Percentiles rank a stretch among this genome's conserved stretches.
These are phyloP conservation scores for Vigna trinervia DNA, from an alignment of 306 rosid genomes.

Conservation along the genomic window DNA sequence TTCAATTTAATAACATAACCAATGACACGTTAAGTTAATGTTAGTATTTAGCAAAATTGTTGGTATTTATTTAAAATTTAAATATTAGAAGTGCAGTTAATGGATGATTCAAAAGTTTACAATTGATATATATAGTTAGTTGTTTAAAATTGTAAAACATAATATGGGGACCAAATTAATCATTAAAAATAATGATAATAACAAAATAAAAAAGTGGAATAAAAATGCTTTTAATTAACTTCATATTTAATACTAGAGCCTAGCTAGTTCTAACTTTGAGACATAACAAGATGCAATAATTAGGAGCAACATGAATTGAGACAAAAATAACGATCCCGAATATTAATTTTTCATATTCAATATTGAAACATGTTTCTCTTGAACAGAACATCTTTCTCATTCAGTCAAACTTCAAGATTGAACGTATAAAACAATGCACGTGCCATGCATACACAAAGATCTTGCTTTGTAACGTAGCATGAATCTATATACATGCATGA, in stretches of 20 bases:
- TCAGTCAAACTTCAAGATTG: slow-evolving; percentile 3
- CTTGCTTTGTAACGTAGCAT: neutral
- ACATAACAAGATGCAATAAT: neutral
- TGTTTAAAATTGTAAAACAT: no score
- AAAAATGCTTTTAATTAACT: neutral
- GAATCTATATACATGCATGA: slow-evolving; percentile 31
- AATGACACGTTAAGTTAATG: no score
- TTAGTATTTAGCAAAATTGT: no score
- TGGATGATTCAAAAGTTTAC: no score
- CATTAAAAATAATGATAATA: no score
- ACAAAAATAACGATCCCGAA: neutral
- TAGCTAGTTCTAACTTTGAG: neutral
- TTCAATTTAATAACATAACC: no score
- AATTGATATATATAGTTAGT: no score
- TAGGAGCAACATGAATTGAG: neutral
- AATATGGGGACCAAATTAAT: no score
- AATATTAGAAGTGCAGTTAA: no score
- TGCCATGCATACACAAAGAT: neutral
- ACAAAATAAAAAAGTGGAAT: no score
- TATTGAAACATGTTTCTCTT: slow-evolving; percentile 15
- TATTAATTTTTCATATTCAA: neutral
- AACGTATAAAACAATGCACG: neutral
- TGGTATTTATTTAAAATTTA: no score
- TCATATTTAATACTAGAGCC: no score
- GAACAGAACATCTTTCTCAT: neutral